These are phyloP conservation scores for Lipomyces starkeyi DNA, from an alignment of 805 yeast genomes.

Conservation along the genomic window DNA sequence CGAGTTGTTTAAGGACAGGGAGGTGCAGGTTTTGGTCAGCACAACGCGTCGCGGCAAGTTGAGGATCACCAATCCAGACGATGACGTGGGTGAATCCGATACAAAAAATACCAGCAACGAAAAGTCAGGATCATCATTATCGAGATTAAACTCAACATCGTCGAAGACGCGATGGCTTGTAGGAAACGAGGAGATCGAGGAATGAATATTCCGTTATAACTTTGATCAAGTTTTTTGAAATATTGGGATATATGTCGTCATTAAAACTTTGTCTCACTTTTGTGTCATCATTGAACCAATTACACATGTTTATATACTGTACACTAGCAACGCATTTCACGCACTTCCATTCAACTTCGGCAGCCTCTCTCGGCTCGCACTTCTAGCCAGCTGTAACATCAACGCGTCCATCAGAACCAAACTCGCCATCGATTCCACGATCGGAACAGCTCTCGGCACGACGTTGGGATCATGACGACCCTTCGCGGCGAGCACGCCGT, in stretches of 20 bases:
- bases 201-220: neutral
- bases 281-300: neutral
- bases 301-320: neutral
- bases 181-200: constrained; percentile 4
- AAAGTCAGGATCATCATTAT: neutral
- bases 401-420: constrained; percentile 86
- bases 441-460: constrained; percentile 97
- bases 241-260: neutral
- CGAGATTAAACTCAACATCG: constrained; percentile 9
- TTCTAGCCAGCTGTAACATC: constrained; percentile 85
- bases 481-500: constrained; percentile 88
- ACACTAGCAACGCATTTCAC: neutral
- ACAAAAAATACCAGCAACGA: neutral
- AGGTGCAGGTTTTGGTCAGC: constrained; percentile 74
- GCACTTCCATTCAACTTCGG: constrained; percentile 8
- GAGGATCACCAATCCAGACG: constrained; percentile 68
- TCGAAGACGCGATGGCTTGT: constrained; percentile 21
- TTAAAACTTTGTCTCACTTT: neutral
- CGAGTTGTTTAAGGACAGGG: constrained; percentile 55
- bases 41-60: constrained; percentile 65
- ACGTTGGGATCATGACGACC: constrained; percentile 99
- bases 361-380: constrained; percentile 50
- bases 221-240: neutral
- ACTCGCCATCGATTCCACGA: constrained; percentile 98
- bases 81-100: constrained; percentile 24